These are phyloP conservation scores for Verticillium dahliae DNA, from an alignment of 2,329 filamentous ascomycete species.

Conservation along the genomic window DNA sequence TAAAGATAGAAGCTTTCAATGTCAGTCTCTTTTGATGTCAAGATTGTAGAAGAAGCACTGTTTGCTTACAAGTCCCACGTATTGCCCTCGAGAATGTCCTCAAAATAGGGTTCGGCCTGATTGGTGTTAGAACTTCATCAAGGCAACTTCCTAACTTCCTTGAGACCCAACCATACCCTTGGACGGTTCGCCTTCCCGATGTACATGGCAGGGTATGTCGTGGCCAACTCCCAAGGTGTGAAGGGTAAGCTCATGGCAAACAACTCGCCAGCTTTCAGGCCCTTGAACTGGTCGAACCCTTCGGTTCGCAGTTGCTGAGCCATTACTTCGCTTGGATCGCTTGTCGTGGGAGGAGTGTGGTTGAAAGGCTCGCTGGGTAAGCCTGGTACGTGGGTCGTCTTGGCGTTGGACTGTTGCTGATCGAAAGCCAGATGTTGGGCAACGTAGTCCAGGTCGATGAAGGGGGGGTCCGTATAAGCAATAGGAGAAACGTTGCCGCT, in stretches of 20 bases:
- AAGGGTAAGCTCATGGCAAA: slow-evolving; percentile 28
- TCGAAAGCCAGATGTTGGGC: not conserved
- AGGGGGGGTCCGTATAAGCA: not conserved
- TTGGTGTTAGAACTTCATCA: not conserved
- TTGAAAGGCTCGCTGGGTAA: not conserved
- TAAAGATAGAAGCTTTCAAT: slow-evolving; percentile 55
- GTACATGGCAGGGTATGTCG: slow-evolving; percentile 53
- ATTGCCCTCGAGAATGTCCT: slow-evolving; percentile 49
- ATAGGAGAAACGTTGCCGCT: not conserved
- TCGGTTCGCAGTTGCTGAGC: not conserved
- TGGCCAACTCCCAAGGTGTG: slow-evolving; percentile 45
- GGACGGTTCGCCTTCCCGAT: slow-evolving; percentile 46
- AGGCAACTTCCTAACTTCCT: not conserved
- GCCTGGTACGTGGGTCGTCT: not conserved
- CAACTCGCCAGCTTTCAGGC: slow-evolving; percentile 6
- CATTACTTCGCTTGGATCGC: not conserved
- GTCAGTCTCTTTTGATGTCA: slow-evolving; percentile 6
- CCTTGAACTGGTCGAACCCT: slow-evolving; percentile 6
- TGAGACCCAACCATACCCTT: slow-evolving; percentile 27
- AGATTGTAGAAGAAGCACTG: not conserved
- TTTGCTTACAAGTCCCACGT: slow-evolving; percentile 70
- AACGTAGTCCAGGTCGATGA: not conserved
- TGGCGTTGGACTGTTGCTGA: not conserved
- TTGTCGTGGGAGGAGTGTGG: not conserved
- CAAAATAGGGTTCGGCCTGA: slow-evolving; percentile 40